Base-by-base conservation (phyloP, 352 stramenopile species). In the Globisporangium nodosum region DNA sequence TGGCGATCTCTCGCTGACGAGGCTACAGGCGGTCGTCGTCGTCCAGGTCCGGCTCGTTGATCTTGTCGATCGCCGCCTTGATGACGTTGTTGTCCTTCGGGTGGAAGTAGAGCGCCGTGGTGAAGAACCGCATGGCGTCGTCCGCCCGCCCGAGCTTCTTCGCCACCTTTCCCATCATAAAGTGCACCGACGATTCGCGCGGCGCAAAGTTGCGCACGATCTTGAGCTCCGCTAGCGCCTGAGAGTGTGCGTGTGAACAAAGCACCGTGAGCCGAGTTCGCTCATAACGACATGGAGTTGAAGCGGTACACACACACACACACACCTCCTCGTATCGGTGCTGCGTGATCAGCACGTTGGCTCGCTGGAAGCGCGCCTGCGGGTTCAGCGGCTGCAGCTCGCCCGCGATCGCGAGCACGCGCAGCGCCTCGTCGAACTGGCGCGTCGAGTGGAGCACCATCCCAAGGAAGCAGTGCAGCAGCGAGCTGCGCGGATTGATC, bases 41-140 rank as follows among this genome's bases (percentile, higher is more conserved):
- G 49, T 85, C 73, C 43, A 77, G 61, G 35, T 88, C 79, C 7
- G 77, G 64, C 49, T 92, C 81, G 61, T 92, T 83, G 66, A 93
- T 86, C 62, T 90, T 87, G 66, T 98, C 96, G 58, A 99, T 98
- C 33, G 95, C 94, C 30, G 85, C 73, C 68, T 98, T 98, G 73
- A 99, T 98, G 24, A 98, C 68, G 67, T 98, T 97, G 61, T 95
- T 97, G 79, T 98, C 96, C 71, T 99, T 99, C 6, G 94, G 96
- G 64, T 99, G 90, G 56, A 99, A 92, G 72, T 98, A 97, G 39
- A 99, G 75, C 5, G 97, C 97, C 40, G 89, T 97, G 46, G 97
- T 97, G 66, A 99, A 99, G 69, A 93, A 96, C 51, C 87, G 81
- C 89, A 99, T 96, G 4, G 96, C 96, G 50, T 98, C 87, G 49